Evolutionary conservation across 495 filamentous ascomycete species (phyloP).

Genomic region (Chaetomidium leptoderma): DNA sequence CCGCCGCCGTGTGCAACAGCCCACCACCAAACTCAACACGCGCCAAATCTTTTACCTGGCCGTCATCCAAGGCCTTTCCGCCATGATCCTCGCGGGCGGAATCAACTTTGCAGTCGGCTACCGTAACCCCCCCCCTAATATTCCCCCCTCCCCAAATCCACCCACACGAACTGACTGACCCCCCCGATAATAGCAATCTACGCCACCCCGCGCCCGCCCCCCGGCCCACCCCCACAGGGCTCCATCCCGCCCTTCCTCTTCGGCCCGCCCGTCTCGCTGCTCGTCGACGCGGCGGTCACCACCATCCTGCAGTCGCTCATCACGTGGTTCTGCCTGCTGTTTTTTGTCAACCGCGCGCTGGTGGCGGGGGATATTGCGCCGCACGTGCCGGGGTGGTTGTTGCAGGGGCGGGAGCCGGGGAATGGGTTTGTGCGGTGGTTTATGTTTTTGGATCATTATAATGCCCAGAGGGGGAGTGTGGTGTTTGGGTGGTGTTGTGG

Average conservation of each 20-base stretch:
- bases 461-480: neutral
- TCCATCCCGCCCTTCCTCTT: slow-evolving; percentile 43
- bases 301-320: slow-evolving; percentile 33
- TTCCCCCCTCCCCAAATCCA: neutral
- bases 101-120: slow-evolving; percentile 48
- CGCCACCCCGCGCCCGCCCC: slow-evolving; percentile 22
- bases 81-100: slow-evolving; percentile 37
- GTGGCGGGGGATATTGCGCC: slow-evolving; percentile 35
- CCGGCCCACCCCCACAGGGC: slow-evolving; percentile 30
- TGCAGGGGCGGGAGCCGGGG: slow-evolving; percentile 25
- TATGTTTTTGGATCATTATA: slow-evolving; percentile 34
- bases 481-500: neutral
- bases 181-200: slow-evolving; percentile 13
- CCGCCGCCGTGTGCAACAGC: slow-evolving; percentile 17
- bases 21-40: slow-evolving; percentile 34
- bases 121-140: slow-evolving; percentile 24
- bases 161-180: neutral
- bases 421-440: slow-evolving; percentile 34
- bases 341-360: slow-evolving; percentile 39
- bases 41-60: slow-evolving; percentile 41
- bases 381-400: neutral
- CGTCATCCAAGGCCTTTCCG: slow-evolving; percentile 37
- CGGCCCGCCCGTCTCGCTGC: slow-evolving; percentile 35
- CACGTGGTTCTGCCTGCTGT: slow-evolving; percentile 32
- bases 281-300: slow-evolving; percentile 40